Base-by-base conservation (phyloP, 225 moss, liverwort and hornwort species). In the Physcomitrium patens region DNA sequence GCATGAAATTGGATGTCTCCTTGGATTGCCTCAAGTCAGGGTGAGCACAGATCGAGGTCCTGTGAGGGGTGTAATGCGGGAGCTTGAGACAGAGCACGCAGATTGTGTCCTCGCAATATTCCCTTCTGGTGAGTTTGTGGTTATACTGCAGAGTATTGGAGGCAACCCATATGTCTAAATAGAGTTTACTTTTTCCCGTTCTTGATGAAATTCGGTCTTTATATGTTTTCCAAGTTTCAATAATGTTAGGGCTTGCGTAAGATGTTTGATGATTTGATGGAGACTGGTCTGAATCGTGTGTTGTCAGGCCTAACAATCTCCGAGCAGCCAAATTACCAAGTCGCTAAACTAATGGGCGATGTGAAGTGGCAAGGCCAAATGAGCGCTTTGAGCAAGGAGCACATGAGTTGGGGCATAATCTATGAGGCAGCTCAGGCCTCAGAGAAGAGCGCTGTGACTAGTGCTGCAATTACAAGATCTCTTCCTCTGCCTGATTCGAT, bases 351-450 rank as follows among this genome's bases (percentile, higher is more conserved):
- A 17, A 77, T 90, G 85, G 56, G 62, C 1, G 70, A 70, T 59
- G 76, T 90, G 45, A 64, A 44, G 44, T 94, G 92, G 86, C 55
- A 77, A 66, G 94, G 94, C 48, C 64, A 74, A 76, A 79, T 81
- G 65, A 94, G 85, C 71, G 47, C 71, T 60, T 57, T 94, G 77
- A 94, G 94, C 90, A 87, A 81, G 81, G 89, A 92, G 79, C 94
- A 94, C 78, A 79, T 92, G 71, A 73, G 77, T 43, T 94, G 94
- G 94, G 89, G 85, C 77, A 89, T 83, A 49, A 92, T 94, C 50
- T 89, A 92, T 63, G 74, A 82, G 73, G 90, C 90, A 75, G 87
- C 88, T 60, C 74, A 76, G 57, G 94, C 92, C 20, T 86, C 92
- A 64, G 78, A 81, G 19, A 94, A 89, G 83, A 83, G 58, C 49